Evolutionary conservation across 2,329 filamentous ascomycete species (phyloP).

Genomic region (Chalaropsis ovoidea): DNA sequence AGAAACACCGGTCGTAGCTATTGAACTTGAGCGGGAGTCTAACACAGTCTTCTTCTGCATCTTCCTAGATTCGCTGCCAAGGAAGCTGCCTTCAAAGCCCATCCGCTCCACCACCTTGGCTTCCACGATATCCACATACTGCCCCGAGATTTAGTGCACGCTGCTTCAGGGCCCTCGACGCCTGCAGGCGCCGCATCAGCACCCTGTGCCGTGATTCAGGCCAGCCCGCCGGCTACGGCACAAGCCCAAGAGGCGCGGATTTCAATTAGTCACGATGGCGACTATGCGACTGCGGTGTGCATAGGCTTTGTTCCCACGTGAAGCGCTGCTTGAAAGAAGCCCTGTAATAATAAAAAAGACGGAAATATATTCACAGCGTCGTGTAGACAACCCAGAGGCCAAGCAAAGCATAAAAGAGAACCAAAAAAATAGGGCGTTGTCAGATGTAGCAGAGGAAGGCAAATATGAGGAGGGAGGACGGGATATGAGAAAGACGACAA

Average conservation of each 20-base stretch:
- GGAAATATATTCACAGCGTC: background rate
- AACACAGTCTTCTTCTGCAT: background rate
- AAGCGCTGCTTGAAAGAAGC: background rate
- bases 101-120: conserved; percentile 47
- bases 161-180: background rate
- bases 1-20: background rate
- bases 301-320: conserved; percentile 36
- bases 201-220: conserved; percentile 17
- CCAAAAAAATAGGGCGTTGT: background rate
- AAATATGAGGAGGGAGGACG: background rate
- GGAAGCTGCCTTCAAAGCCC: conserved; percentile 65
- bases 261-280: conserved; percentile 79
- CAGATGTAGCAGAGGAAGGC: background rate
- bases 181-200: background rate
- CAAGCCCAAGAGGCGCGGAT: conserved; percentile 49
- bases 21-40: background rate
- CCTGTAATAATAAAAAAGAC: background rate
- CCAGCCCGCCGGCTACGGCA: conserved; percentile 5
- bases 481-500: background rate
- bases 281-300: conserved; percentile 66
- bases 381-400: background rate
- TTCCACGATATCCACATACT: conserved; percentile 51
- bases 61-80: conserved; percentile 55
- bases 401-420: background rate
- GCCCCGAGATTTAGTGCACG: conserved; percentile 13